These are phyloP conservation scores for Emergomyces africanus DNA, from an alignment of 2,329 filamentous ascomycete species.

Conservation along the genomic window DNA sequence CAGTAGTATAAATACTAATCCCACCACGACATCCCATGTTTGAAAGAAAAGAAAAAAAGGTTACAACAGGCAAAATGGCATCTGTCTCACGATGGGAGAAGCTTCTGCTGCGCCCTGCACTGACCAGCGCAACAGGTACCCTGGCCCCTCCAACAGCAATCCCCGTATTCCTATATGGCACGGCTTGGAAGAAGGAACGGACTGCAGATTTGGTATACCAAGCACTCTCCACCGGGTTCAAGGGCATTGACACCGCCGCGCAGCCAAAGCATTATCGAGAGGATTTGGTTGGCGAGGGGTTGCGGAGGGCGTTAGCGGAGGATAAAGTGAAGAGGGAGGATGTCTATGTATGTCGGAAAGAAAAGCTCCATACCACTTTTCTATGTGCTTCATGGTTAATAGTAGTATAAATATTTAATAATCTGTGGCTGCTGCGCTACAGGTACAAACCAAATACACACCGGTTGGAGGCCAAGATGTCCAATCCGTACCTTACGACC, in stretches of 20 bases:
- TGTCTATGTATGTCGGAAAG: slow-evolving; percentile 43
- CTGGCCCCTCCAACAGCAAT: slow-evolving; percentile 12
- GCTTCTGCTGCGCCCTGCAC: not conserved
- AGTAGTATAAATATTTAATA: not conserved
- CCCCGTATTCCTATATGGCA: slow-evolving; percentile 56
- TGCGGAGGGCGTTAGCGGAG: slow-evolving; percentile 48
- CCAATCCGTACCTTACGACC: slow-evolving; percentile 50
- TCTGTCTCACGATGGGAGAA: not conserved
- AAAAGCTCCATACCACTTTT: not conserved
- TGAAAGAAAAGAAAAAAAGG: no score
- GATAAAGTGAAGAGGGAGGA: slow-evolving; percentile 47
- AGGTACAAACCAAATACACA: slow-evolving; percentile 79
- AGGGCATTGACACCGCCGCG: slow-evolving; percentile 63
- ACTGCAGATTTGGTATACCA: slow-evolving; percentile 55
- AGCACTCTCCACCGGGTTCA: slow-evolving; percentile 57
- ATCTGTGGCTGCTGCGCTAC: not conserved
- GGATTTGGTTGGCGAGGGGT: slow-evolving; percentile 52
- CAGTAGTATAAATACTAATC: no score
- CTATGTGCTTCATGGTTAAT: not conserved
- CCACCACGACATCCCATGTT: not conserved
- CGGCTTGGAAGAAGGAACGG: slow-evolving; percentile 68
- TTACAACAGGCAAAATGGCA: not conserved
- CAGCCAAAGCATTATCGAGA: slow-evolving; percentile 72
- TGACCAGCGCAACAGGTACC: slow-evolving; percentile 6
- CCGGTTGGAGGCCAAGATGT: slow-evolving; percentile 49